Evolutionary conservation across 805 yeast species (phyloP), one percentile per base, ranked within the genome.

Genomic region (Hanseniaspora singularis): DNA sequence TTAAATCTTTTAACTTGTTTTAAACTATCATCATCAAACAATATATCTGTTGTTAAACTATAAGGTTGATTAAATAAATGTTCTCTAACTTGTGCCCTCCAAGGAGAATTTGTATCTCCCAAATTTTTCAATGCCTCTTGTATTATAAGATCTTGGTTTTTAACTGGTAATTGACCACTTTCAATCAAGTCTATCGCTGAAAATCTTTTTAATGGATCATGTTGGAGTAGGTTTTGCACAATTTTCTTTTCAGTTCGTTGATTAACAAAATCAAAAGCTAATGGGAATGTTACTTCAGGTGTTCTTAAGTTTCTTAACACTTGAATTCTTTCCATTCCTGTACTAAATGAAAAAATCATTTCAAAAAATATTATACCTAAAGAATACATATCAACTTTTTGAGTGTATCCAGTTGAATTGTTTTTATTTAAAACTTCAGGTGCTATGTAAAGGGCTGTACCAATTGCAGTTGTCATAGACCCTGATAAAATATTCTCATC

Each of bases 331-430:
- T 92, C 99, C 96, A 92, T 92, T 1, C 86, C 88, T 0, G 99
- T 92, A n/a, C 71, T 69, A 55, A 89, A 70, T 1, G 79, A 70
- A 59, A 79, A 86, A 24, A 86, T 74, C 98, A 92, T 92, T 59
- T 92, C 98, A 60, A 92, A 92, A 58, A 92, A 86, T 1, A 92
- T 92, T 30, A 92, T 77, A 3, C 99, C 99, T 33, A 92, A 64
- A 0, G 98, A 87, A 60, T 87, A 92, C 82, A 92, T 80, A 60
- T 92, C 99, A 32, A 92, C 94, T 54, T 92, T 92, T 52, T 84
- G 95, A 58, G 89, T 80, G 60, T 92, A 92, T 2, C 48, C 48
- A 20, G 34, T 37, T n/a, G 72, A 67, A 2, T 80, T 80, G 37
- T 68, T 70, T 0, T 92, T 92, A 15, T 73, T 69, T 7, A 83